Evolutionary conservation across 2,329 filamentous ascomycete genomes (phyloP).

Genomic region (Neobulgaria alba): DNA sequence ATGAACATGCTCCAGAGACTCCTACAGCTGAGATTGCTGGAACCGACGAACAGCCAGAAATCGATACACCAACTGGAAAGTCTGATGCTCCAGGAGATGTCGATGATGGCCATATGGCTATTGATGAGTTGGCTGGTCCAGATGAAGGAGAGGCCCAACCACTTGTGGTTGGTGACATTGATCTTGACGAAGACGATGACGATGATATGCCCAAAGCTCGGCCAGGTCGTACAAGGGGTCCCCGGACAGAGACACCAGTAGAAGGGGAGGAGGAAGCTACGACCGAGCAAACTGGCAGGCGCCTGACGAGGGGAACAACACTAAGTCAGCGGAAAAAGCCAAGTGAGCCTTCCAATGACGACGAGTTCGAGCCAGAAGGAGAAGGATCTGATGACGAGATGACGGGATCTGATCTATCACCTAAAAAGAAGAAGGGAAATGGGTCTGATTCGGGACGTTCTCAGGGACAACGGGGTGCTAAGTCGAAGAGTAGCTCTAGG

Average conservation of each 20-base stretch:
- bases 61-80: slow-evolving; percentile 11
- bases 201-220: slow-evolving; percentile 33
- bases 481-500: slow-evolving; percentile 38
- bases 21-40: slow-evolving; percentile 21
- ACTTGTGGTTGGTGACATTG: slow-evolving; percentile 13
- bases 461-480: slow-evolving; percentile 41
- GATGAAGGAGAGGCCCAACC: slow-evolving; percentile 9
- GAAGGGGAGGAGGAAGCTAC: slow-evolving; percentile 38
- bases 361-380: slow-evolving; percentile 28
- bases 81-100: slow-evolving; percentile 4
- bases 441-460: slow-evolving; percentile 35
- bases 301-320: slow-evolving; percentile 23
- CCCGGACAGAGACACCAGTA: slow-evolving; percentile 19
- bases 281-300: slow-evolving; percentile 14
- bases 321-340: slow-evolving; percentile 20
- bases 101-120: slow-evolving; percentile 13
- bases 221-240: slow-evolving; percentile 30
- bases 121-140: slow-evolving; percentile 11
- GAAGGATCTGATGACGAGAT: slow-evolving; percentile 44
- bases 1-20: slow-evolving; percentile 20
- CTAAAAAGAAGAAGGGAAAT: slow-evolving; percentile 32
- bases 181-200: slow-evolving; percentile 28
- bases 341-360: slow-evolving; percentile 27
- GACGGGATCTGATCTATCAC: slow-evolving; percentile 32
- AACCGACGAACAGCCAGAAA: slow-evolving; percentile 23